Conservation (phyloP, 2,329 filamentous ascomycete species). For the Celoporthe dispersa region DNA sequence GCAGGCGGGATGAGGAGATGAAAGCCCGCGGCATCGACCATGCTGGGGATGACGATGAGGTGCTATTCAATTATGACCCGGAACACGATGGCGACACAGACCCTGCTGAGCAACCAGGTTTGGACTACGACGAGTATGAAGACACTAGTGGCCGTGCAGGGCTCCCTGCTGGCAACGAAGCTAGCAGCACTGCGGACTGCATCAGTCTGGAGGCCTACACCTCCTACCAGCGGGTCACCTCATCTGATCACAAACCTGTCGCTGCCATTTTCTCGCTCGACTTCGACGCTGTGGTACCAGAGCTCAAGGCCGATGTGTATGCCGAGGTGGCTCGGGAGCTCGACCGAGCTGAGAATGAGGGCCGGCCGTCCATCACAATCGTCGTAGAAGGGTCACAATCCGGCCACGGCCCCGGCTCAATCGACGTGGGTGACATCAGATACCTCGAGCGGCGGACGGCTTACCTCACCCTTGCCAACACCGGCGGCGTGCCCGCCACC, state of each 20-base stretch:
- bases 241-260: slow-evolving; percentile 94
- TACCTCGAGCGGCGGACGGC: slow-evolving; percentile 70
- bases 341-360: slow-evolving; percentile 90
- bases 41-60: slow-evolving; percentile 75
- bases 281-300: slow-evolving; percentile 84
- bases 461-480: slow-evolving; percentile 87
- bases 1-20: slow-evolving; percentile 83
- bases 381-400: slow-evolving; percentile 69
- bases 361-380: slow-evolving; percentile 79
- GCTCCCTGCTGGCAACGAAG: slow-evolving; percentile 59
- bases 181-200: slow-evolving; percentile 60
- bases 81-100: slow-evolving; percentile 68
- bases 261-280: slow-evolving; percentile 81
- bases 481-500: slow-evolving; percentile 77
- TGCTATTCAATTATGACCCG: slow-evolving; percentile 90
- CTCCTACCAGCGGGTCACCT: slow-evolving; percentile 86
- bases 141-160: slow-evolving; percentile 50
- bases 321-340: slow-evolving; percentile 86
- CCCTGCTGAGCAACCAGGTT: slow-evolving; percentile 42
- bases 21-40: slow-evolving; percentile 76
- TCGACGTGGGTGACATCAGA: slow-evolving; percentile 78
- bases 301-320: slow-evolving; percentile 82
- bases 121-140: slow-evolving; percentile 66
- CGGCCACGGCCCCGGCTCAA: slow-evolving; percentile 56
- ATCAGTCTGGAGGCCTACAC: slow-evolving; percentile 71